phyloP scores from a whole-genome alignment of 2,329 filamentous ascomycete genomes.

The Cordyceps militaris region DNA sequence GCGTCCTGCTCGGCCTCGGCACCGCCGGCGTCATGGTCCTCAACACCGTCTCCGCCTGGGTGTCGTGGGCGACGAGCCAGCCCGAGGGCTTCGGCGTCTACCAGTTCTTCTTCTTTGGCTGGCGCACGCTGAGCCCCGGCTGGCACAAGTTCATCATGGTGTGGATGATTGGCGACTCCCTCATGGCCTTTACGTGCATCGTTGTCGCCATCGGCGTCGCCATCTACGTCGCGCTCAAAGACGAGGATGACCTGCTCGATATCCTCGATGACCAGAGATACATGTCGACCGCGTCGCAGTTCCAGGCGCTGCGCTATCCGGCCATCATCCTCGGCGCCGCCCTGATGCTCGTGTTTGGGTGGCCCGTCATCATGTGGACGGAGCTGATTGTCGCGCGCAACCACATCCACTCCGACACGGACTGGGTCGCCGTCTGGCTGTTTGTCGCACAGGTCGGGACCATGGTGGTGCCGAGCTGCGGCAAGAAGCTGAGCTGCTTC shows the following conservation, averaged over 20 bases:
- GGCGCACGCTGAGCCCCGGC: conserved; percentile 15
- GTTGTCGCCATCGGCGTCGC: conserved; percentile 6
- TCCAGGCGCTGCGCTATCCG: conserved; percentile 13
- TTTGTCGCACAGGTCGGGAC: conserved; percentile 15
- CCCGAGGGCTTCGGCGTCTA: conserved; percentile 15
- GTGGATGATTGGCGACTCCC: conserved; percentile 16
- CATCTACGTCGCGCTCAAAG: background rate
- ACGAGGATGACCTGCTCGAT: conserved; percentile 3
- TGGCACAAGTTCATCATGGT: conserved; percentile 18
- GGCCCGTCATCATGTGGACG: conserved; percentile 17
- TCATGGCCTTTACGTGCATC: conserved; percentile 8
- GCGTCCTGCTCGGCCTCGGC: conserved; percentile 14
- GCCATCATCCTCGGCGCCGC: conserved; percentile 13
- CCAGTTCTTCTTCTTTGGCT: conserved; percentile 19
- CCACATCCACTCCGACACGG: conserved; percentile 15
- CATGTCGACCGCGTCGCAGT: background rate
- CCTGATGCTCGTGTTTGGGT: conserved; percentile 12
- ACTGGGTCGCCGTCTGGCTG: conserved; percentile 15
- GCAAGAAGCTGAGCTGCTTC: background rate
- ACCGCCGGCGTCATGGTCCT: conserved; percentile 16
- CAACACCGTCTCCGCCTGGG: conserved; percentile 17
- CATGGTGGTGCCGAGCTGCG: conserved; percentile 13
- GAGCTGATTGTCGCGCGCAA: conserved; percentile 17
- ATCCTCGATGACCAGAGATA: background rate
- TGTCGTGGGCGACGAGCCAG: conserved; percentile 13